phyloP scores from a whole-genome alignment of 2,329 filamentous ascomycete genomes.

The Arthroderma sp. region DNA sequence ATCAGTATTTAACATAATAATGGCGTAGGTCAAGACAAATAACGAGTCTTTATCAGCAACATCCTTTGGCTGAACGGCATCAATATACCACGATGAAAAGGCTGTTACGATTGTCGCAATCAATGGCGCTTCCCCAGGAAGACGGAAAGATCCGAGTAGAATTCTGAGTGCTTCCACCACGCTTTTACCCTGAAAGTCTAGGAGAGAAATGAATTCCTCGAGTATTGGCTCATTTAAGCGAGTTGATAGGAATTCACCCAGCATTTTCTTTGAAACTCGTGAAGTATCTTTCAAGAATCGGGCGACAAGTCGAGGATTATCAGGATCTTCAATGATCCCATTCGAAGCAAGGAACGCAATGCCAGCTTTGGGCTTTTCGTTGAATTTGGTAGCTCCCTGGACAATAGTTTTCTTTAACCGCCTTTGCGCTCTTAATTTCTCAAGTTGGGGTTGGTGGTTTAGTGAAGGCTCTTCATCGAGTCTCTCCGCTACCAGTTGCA shows the following conservation, averaged over 20 bases:
- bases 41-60: slow-evolving; percentile 78
- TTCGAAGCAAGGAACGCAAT: slow-evolving; percentile 74
- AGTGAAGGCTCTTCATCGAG: slow-evolving; percentile 54
- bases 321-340: slow-evolving; percentile 66
- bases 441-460: slow-evolving; percentile 54
- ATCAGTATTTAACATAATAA: slow-evolving; percentile 96
- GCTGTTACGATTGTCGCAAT: slow-evolving; percentile 84
- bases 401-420: slow-evolving; percentile 78
- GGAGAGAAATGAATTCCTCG: slow-evolving; percentile 69
- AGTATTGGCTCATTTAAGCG: slow-evolving; percentile 75
- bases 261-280: slow-evolving; percentile 73
- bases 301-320: slow-evolving; percentile 66
- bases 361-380: slow-evolving; percentile 82
- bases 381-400: slow-evolving; percentile 78
- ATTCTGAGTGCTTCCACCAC: slow-evolving; percentile 81
- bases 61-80: slow-evolving; percentile 53
- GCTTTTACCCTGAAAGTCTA: slow-evolving; percentile 74
- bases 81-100: slow-evolving; percentile 76
- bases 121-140: slow-evolving; percentile 82
- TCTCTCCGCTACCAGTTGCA: slow-evolving; percentile 83
- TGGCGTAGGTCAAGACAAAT: slow-evolving; percentile 84
- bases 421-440: slow-evolving; percentile 55
- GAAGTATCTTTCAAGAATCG: slow-evolving; percentile 77
- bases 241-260: slow-evolving; percentile 91
- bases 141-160: slow-evolving; percentile 79